Percentiles rank a stretch among this genome's conserved stretches.
Conservation (phyloP, 1,284 basidiomycete species). For the Meira nashicola region DNA sequence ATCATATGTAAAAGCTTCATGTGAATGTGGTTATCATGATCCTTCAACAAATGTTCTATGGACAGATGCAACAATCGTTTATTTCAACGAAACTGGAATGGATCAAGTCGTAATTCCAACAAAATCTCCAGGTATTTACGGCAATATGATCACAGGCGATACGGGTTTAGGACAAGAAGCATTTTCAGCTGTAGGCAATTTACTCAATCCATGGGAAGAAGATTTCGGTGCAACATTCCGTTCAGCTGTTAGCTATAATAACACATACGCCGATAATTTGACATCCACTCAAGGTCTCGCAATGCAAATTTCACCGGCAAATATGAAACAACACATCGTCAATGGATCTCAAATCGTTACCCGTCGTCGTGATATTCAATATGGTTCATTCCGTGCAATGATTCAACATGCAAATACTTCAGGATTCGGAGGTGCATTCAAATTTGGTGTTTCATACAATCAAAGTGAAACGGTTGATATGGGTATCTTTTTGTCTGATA, state of each 20-base stretch:
- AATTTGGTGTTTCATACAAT: constrained; percentile 31
- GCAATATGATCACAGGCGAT: constrained; percentile 21
- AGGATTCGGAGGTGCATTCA: constrained; percentile 28
- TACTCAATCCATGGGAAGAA: constrained; percentile 37
- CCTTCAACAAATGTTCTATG: constrained; percentile 34
- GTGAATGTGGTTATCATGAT: constrained; percentile 43
- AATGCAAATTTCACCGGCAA: constrained; percentile 31
- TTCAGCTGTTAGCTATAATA: constrained; percentile 37
- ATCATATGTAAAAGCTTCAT: constrained; percentile 5
- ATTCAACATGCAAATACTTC: constrained; percentile 25
- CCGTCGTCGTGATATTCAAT: constrained; percentile 40
- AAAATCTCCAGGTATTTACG: constrained; percentile 29
- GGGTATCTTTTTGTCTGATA: constrained; percentile 14
- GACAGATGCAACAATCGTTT: constrained; percentile 43
- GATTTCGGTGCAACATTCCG: constrained; percentile 38
- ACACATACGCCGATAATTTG: constrained; percentile 28
- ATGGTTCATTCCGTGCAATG: constrained; percentile 38
- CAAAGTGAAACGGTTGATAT: constrained; percentile 24
- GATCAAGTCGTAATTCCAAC: constrained; percentile 25
- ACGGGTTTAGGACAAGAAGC: constrained; percentile 28
- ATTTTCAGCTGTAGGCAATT: constrained; percentile 33
- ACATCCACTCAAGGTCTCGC: constrained; percentile 15
- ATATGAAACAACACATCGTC: constrained; percentile 26
- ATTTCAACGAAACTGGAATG: constrained; percentile 43
- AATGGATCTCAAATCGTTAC: constrained; percentile 37